Conservation (phyloP, 495 filamentous ascomycete genomes). For the Filosporella fistucella region DNA sequence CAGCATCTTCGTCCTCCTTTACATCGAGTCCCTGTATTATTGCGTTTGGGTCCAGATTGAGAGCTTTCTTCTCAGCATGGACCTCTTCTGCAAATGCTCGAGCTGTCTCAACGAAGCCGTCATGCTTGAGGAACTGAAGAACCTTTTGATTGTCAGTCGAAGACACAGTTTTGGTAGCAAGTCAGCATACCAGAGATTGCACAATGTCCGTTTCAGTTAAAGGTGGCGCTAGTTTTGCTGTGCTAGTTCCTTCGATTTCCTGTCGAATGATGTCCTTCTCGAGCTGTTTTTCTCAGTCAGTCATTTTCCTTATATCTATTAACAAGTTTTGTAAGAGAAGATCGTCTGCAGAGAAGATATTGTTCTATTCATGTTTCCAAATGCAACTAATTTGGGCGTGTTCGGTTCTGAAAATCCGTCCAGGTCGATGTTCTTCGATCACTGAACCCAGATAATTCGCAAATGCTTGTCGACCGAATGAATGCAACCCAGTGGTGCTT, state of each 20-base stretch:
- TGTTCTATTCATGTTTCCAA: no score
- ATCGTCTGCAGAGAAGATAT: no score
- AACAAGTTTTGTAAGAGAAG: no score
- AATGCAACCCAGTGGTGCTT: no score
- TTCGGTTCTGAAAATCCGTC: no score
- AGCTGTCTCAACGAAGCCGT: conserved; percentile 95
- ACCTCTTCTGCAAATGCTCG: conserved; percentile 85
- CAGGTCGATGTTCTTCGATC: no score
- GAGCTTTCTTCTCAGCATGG: conserved; percentile 59
- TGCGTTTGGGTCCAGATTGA: conserved; percentile 50
- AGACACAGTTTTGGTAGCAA: background rate
- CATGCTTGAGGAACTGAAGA: conserved; percentile 86
- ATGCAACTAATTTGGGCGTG: no score
- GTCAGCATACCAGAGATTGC: conserved; percentile 54
- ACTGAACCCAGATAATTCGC: no score
- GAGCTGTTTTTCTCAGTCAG: conserved; percentile 32
- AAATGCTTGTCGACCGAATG: no score
- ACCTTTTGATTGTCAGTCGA: conserved; percentile 42
- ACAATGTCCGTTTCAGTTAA: conserved; percentile 73
- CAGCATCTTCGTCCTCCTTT: conserved; percentile 83
- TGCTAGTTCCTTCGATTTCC: conserved; percentile 36
- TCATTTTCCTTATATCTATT: background rate
- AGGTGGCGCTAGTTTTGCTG: conserved; percentile 55
- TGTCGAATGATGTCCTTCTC: conserved; percentile 51
- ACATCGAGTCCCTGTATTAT: conserved; percentile 61